Evolutionary conservation across 75 land plant genomes (phyloP), one percentile per base, ranked within the genome.

Genomic region (Gnetum montanum): DNA sequence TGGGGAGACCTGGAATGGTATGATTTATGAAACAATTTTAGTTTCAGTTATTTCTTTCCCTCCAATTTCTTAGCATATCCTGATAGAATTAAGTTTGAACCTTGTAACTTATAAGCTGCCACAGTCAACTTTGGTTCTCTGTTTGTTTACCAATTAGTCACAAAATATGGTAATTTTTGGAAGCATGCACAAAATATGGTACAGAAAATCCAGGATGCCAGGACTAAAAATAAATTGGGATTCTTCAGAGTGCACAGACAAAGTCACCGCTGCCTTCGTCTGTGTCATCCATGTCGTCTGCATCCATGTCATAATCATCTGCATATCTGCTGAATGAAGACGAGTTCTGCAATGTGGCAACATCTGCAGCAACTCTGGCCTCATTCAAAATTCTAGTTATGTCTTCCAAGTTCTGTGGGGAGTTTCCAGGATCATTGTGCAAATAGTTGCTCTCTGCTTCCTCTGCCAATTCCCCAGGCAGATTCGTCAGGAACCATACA

Each of bases 401-500:
- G 6, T 73, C 76, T 24, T 69, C 67, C 2, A 69, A 31, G 44
- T 67, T 63, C 30, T 73, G 76, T 5, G 54, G 34, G 1, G 59
- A 29, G 36, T 13, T 15, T 20, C 46, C 29, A 49, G 55, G 16
- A 25, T 56, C 65, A 4, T 67, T 58, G 19, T 53, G 36, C 11
- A 8, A 24, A 22, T 54, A 57, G 49, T 6, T 49, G 22, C 34
- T 38, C 3, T 52, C 70, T 18, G 41, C 65, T 8, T 66, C 73
- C 19, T 83, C 81, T 41, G 52, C 67, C 11, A 83, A 46, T 5
- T 79, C 86, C 24, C 54, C 35, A 0, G 86, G 83, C 44, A 83
- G 49, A 64, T 83, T 83, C 47, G 62, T 79, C 12, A 79, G 52
- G 55, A 83, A 83, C 86, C 86, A 83, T 8, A 71, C 64, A 47